Percentiles rank a stretch among this genome's conserved stretches.
phyloP scores from a whole-genome alignment of 169 alveolate species.

The Eimeria maxima region DNA sequence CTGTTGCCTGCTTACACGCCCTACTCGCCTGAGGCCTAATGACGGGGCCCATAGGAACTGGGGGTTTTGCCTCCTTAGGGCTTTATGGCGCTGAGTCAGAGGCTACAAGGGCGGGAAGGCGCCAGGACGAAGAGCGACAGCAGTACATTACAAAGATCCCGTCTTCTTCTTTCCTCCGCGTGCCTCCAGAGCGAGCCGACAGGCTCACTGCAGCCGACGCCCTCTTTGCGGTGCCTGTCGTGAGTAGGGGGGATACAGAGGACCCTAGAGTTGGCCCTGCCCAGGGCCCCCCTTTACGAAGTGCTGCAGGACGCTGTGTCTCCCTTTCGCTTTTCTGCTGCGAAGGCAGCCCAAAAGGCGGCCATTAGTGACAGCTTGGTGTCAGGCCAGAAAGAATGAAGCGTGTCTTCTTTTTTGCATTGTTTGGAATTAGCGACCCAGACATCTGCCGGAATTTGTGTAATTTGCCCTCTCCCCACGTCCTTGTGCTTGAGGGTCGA shows the following conservation, averaged over 20 bases:
- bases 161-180: conserved; percentile 64
- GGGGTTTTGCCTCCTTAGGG: conserved; percentile 22
- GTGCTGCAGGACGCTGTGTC: not conserved
- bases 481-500: not conserved
- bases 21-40: conserved; percentile 40
- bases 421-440: not conserved
- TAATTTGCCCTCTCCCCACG: not conserved
- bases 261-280: not conserved
- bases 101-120: conserved; percentile 55
- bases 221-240: conserved; percentile 43
- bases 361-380: not conserved
- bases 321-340: not conserved
- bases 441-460: not conserved
- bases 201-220: conserved; percentile 51
- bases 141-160: conserved; percentile 81
- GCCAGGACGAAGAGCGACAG: conserved; percentile 66
- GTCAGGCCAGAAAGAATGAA: not conserved
- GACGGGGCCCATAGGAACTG: conserved; percentile 49
- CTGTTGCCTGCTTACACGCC: conserved; percentile 11
- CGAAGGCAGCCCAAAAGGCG: not conserved
- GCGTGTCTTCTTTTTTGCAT: not conserved
- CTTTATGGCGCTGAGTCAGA: conserved; percentile 23
- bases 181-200: conserved; percentile 1
- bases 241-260: not conserved
- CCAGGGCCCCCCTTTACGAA: not conserved